Evolutionary conservation across 75 land plant genomes (phyloP), one percentile per base, ranked within the genome.

Genomic region (Azolla pinnata): DNA sequence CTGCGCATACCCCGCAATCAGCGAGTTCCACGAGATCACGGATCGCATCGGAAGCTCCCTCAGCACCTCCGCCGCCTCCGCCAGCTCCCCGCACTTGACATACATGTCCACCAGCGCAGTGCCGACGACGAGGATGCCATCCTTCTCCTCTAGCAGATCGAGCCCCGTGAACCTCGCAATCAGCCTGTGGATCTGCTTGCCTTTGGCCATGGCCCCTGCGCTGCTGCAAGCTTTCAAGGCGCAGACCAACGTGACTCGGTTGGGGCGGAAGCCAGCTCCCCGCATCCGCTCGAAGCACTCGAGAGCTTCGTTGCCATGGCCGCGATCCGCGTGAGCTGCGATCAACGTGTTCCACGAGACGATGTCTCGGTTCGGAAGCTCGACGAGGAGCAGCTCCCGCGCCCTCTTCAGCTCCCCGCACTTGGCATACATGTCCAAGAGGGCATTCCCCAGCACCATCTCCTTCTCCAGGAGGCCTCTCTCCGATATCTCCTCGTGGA

Each of bases 401-500:
- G 86, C 69, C n/a, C 57, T 54, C 3, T 28, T 50, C 8, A 74
- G 18, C 10, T 30, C 44, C 2, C 83, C 81, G 54, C 79, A 77
- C 42, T 83, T 86, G 0, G 61, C 83, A 56, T 86, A 86, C 90
- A 86, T 77, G 42, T 83, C 86, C 0, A 83, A 66, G 0, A 65
- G 31, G 19, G 81, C 77, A 50, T 80, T 84, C 62, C 68, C 81
- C 0, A 81, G 75, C 33, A 74, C 51, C 4, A 75, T 71, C 59
- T 87, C 79, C 0, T 59, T 71, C 24, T 49, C 14, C 27, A 53
- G 64, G 27, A 83, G 31, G 0, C 86, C 89, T 51, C 31, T 34
- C 0, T 60, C 60, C 29, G 74, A 16, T 17, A 73, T 65, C 71
- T 59, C 73, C 20, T 60, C 62, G 65, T 88, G 95, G 0, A 83